Evolutionary conservation across 768 basidiomycete species (phyloP).

Genomic region (Psilocybe sp.): DNA sequence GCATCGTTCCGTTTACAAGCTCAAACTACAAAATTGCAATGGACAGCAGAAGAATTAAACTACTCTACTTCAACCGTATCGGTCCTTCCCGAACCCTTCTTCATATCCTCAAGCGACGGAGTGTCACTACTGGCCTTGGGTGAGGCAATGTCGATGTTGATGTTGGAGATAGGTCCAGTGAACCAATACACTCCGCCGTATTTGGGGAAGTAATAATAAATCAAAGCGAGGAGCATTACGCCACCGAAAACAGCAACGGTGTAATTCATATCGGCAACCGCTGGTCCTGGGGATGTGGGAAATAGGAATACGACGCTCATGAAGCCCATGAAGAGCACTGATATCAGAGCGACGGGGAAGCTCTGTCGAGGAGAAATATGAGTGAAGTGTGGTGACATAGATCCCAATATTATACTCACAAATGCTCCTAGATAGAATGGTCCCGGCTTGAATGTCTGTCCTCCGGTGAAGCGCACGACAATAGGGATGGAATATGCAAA

Average conservation of each 20-base stretch:
- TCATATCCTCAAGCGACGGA: too few relatives aligned
- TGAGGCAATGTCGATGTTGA: slow-evolving; percentile 3
- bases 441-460: slow-evolving; percentile 51
- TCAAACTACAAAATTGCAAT: too few relatives aligned
- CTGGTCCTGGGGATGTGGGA: slow-evolving; percentile 52
- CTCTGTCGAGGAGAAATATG: slow-evolving; percentile 36
- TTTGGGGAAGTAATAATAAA: slow-evolving; percentile 70
- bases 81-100: too few relatives aligned
- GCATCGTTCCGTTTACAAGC: too few relatives aligned
- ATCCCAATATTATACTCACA: slow-evolving; percentile 15
- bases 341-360: slow-evolving; percentile 50
- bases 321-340: slow-evolving; percentile 68
- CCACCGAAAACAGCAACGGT: slow-evolving; percentile 67
- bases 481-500: slow-evolving; percentile 58
- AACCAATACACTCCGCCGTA: slow-evolving; percentile 82
- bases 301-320: slow-evolving; percentile 65
- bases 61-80: too few relatives aligned
- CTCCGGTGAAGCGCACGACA: slow-evolving; percentile 41
- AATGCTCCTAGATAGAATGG: slow-evolving; percentile 49
- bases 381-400: background rate
- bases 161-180: slow-evolving; percentile 56
- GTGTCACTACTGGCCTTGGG: too few relatives aligned
- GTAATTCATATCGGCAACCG: slow-evolving; percentile 64
- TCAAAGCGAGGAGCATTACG: slow-evolving; percentile 51
- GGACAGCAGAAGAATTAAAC: too few relatives aligned